phyloP scores from a whole-genome alignment of 2,329 filamentous ascomycete species.

The Alternaria incomplexa region DNA sequence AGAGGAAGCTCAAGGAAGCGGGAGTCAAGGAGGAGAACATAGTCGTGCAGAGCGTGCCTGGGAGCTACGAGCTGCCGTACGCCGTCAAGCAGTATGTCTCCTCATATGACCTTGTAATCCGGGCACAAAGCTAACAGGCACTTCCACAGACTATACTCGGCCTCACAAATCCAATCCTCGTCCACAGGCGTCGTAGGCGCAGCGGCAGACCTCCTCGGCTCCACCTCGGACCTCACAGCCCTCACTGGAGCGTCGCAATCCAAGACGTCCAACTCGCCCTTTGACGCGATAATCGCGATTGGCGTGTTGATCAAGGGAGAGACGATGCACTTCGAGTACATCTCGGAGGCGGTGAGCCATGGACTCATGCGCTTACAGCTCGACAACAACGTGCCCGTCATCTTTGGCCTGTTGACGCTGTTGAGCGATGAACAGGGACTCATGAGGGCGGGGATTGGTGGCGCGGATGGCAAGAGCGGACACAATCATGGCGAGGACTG shows the following conservation, averaged over 20 bases:
- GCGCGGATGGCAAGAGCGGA: conserved; percentile 52
- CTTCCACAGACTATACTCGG: conserved; percentile 72
- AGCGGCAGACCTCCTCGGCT: conserved; percentile 78
- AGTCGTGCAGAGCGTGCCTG: conserved; percentile 85
- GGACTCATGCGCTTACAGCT: conserved; percentile 94
- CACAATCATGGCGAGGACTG: conserved; percentile 98
- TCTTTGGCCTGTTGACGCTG: conserved; percentile 91
- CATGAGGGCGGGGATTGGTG: conserved; percentile 76
- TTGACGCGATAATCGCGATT: conserved; percentile 94
- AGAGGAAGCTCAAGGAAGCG: conserved; percentile 74
- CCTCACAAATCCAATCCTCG: conserved; percentile 80
- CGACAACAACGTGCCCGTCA: conserved; percentile 84
- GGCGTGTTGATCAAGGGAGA: conserved; percentile 98
- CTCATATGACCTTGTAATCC: conserved; percentile 7
- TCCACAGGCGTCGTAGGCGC: conserved; percentile 63
- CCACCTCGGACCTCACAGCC: conserved; percentile 64
- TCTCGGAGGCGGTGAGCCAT: conserved; percentile 86
- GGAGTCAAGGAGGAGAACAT: conserved; percentile 91
- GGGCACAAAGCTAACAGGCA: neutral
- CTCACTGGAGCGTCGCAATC: conserved; percentile 34
- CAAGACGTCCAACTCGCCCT: conserved; percentile 58
- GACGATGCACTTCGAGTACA: conserved; percentile 99
- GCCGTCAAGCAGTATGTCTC: conserved; percentile 80
- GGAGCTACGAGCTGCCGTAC: conserved; percentile 92
- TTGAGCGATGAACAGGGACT: conserved; percentile 86